A percentile compares a stretch with the other conserved stretches of the same genome.
Evolutionary conservation across 495 filamentous ascomycete genomes (phyloP).

Genomic region (Penicillium chermesinum): DNA sequence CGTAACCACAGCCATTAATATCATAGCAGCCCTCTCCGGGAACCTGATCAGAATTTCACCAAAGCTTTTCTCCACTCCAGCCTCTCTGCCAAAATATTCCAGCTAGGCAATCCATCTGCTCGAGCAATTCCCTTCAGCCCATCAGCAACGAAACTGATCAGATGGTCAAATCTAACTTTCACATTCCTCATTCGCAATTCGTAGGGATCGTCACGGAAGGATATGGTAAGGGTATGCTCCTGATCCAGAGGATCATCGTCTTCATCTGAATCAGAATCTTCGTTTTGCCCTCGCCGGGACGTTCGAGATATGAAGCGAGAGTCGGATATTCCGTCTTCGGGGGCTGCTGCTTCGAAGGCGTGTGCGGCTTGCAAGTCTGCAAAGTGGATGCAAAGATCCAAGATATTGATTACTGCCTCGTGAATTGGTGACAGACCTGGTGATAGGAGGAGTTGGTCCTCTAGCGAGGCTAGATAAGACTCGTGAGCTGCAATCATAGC

Average conservation of each 20-base stretch:
- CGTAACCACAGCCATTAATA: background rate
- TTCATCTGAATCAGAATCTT: conserved; percentile 19
- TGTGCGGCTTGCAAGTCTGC: conserved; percentile 40
- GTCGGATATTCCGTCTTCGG: conserved; percentile 7
- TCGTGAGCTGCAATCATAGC: conserved; percentile 70
- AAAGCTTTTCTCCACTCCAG: conserved; percentile 25
- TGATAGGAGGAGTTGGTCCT: conserved; percentile 63
- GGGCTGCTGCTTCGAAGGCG: background rate
- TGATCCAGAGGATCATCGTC: conserved; percentile 20
- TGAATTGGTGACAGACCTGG: conserved; percentile 58
- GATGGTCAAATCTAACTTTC: conserved; percentile 32
- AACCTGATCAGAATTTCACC: conserved; percentile 1
- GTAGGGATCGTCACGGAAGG: conserved; percentile 26
- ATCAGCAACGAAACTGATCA: conserved; percentile 39
- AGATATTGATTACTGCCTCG: conserved; percentile 58
- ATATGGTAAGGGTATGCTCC: conserved; percentile 24
- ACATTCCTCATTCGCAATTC: conserved; percentile 30
- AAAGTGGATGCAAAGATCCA: conserved; percentile 53
- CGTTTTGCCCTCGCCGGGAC: background rate
- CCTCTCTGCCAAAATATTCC: conserved; percentile 49
- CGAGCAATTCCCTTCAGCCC: conserved; percentile 44
- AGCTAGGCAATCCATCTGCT: conserved; percentile 39
- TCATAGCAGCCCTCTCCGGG: background rate
- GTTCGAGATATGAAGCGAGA: conserved; percentile 1
- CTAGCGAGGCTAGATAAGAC: conserved; percentile 53